Conservation (phyloP, 441 rosid genomes). For the Populus hybrid region DNA sequence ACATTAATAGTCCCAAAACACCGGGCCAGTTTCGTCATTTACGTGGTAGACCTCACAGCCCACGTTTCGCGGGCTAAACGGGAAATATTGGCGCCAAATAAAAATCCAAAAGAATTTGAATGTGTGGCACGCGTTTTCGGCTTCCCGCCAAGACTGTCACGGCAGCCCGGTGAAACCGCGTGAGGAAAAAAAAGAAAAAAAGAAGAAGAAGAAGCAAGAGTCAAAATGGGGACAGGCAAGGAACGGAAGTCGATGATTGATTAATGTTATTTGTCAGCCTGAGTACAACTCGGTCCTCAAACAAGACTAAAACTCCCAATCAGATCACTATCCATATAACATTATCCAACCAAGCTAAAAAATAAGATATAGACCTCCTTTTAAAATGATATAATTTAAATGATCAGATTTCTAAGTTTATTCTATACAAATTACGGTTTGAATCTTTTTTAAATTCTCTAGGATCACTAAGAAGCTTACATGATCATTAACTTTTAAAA, state of each 20-base stretch:
- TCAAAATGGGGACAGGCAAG: constrained; percentile 18
- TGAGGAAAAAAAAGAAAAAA: background rate
- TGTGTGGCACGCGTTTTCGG: background rate
- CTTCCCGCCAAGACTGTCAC: constrained; percentile 32
- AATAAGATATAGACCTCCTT: too few relatives aligned
- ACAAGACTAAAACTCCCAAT: background rate
- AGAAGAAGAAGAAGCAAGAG: background rate
- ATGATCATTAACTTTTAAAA: too few relatives aligned
- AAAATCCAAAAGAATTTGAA: background rate
- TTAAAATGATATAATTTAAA: too few relatives aligned
- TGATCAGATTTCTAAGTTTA: too few relatives aligned
- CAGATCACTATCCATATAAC: background rate
- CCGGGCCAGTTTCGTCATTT: constrained; percentile 2
- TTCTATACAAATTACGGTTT: too few relatives aligned
- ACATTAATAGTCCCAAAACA: background rate
- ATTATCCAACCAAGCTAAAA: too few relatives aligned
- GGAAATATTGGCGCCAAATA: background rate
- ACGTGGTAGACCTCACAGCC: background rate
- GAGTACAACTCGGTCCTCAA: background rate
- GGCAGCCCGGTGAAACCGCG: constrained; percentile 37
- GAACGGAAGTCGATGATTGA: constrained; percentile 26
- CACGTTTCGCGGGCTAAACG: background rate
- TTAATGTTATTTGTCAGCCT: background rate
- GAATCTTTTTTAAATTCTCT: too few relatives aligned
- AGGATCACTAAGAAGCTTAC: too few relatives aligned